These are phyloP conservation scores for Cercis canadensis DNA, from an alignment of 306 rosid genomes.

Conservation along the genomic window DNA sequence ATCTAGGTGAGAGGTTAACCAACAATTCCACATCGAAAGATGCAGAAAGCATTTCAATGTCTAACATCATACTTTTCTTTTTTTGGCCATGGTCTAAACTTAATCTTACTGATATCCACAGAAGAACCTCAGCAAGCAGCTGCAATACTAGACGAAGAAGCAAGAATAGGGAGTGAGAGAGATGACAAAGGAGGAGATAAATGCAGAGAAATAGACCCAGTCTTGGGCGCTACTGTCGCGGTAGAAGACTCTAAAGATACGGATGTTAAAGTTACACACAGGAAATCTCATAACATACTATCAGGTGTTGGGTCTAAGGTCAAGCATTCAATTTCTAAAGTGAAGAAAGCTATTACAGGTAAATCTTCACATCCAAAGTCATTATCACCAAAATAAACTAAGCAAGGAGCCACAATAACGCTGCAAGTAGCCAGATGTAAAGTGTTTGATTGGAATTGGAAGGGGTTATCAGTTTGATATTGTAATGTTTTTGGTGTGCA, in stretches of 20 bases:
- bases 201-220: constrained; percentile 14
- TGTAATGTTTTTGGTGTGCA: constrained; percentile 14
- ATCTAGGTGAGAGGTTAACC: neutral
- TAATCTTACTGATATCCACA: neutral
- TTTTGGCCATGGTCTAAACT: too few species aligned
- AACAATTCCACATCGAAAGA: neutral
- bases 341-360: constrained; percentile 71
- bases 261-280: constrained; percentile 49
- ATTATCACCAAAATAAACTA: constrained; percentile 37
- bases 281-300: constrained; percentile 63
- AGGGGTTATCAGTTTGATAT: constrained; percentile 20
- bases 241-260: constrained; percentile 49
- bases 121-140: neutral
- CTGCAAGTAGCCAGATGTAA: constrained; percentile 21
- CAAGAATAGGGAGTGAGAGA: constrained; percentile 29
- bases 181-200: constrained; percentile 37
- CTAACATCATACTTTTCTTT: neutral
- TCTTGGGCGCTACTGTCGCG: constrained; percentile 39
- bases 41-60: neutral
- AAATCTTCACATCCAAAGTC: constrained; percentile 68
- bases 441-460: neutral
- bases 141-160: constrained; percentile 11
- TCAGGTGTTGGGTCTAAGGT: constrained; percentile 78
- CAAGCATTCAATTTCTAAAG: constrained; percentile 78
- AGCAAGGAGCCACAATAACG: constrained; percentile 2